These are phyloP conservation scores for Aspergillus biplanus DNA, from an alignment of 495 filamentous ascomycete genomes.

Conservation along the genomic window DNA sequence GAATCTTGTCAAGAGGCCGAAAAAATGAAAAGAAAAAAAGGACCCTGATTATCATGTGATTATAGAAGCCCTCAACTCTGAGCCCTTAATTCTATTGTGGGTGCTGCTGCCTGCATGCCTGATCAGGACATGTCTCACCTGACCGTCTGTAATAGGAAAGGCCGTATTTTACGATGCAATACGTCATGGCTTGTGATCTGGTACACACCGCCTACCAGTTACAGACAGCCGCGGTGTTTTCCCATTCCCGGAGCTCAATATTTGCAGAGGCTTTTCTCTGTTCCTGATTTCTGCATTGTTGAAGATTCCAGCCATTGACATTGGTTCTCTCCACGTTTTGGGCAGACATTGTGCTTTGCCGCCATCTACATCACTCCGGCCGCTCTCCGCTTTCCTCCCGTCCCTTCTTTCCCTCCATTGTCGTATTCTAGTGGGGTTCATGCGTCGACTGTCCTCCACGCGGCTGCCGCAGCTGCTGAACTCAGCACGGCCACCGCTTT, in stretches of 20 bases:
- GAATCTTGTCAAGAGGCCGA: neutral
- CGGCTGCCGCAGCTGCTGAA: slow-evolving; percentile 39
- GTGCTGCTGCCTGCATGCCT: neutral
- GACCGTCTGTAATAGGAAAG: neutral
- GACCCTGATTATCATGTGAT: neutral
- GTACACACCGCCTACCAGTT: neutral
- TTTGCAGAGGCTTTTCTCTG: slow-evolving; percentile 7
- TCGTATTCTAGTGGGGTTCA: slow-evolving; percentile 28
- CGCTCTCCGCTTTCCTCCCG: slow-evolving; percentile 19
- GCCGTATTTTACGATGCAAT: neutral
- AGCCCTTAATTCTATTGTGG: neutral
- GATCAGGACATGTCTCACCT: neutral
- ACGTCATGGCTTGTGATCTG: neutral
- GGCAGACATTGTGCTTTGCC: neutral
- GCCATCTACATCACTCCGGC: slow-evolving; percentile 8
- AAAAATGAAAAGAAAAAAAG: neutral
- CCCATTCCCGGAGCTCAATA: slow-evolving; percentile 6
- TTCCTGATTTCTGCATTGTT: neutral
- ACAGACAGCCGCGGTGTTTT: neutral
- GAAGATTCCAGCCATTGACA: neutral
- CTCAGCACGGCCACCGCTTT: slow-evolving; percentile 47
- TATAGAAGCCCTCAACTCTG: neutral
- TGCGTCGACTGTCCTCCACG: slow-evolving; percentile 47
- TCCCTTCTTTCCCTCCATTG: slow-evolving; percentile 16
- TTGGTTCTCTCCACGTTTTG: slow-evolving; percentile 6